phyloP scores from a whole-genome alignment of 371 early-diverging fungal species.

The Mortierella sp. region DNA sequence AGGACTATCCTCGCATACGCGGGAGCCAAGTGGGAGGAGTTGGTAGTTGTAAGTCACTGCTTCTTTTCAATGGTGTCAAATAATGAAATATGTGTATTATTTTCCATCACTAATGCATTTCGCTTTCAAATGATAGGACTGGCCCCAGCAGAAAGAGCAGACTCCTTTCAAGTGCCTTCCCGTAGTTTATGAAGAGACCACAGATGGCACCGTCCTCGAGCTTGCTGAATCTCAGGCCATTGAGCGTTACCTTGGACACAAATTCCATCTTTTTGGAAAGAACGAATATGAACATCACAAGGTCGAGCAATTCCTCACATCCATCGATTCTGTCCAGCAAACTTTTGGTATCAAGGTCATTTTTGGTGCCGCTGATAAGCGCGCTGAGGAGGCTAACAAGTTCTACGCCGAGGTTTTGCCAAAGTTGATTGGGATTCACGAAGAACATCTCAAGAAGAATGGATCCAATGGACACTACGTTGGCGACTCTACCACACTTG shows the following conservation, averaged over 20 bases:
- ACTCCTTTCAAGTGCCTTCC: slow-evolving; percentile 59
- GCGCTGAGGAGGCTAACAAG: slow-evolving; percentile 18
- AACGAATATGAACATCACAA: slow-evolving; percentile 38
- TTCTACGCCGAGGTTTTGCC: slow-evolving; percentile 17
- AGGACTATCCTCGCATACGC: slow-evolving; percentile 31
- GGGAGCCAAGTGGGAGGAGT: slow-evolving; percentile 37
- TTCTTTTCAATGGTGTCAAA: too few species aligned
- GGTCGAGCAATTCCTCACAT: slow-evolving; percentile 35
- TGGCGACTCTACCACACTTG: slow-evolving; percentile 19
- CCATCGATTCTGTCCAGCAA: slow-evolving; percentile 11
- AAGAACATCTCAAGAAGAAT: slow-evolving; percentile 28
- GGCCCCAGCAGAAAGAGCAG: slow-evolving; percentile 57
- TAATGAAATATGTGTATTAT: too few species aligned
- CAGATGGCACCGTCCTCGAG: slow-evolving; percentile 42
- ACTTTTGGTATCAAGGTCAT: slow-evolving; percentile 18
- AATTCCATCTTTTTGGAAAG: slow-evolving; percentile 45
- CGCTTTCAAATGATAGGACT: slow-evolving; percentile 26
- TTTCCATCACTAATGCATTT: neutral
- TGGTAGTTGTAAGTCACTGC: slow-evolving; percentile 27
- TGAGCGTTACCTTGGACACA: slow-evolving; percentile 59
- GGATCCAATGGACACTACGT: slow-evolving; percentile 41
- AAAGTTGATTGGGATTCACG: slow-evolving; percentile 24
- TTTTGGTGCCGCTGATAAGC: slow-evolving; percentile 12
- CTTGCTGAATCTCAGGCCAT: slow-evolving; percentile 57
- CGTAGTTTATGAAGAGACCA: slow-evolving; percentile 55